Conservation (phyloP, 768 basidiomycete genomes). For the Exidia glandulosa region DNA sequence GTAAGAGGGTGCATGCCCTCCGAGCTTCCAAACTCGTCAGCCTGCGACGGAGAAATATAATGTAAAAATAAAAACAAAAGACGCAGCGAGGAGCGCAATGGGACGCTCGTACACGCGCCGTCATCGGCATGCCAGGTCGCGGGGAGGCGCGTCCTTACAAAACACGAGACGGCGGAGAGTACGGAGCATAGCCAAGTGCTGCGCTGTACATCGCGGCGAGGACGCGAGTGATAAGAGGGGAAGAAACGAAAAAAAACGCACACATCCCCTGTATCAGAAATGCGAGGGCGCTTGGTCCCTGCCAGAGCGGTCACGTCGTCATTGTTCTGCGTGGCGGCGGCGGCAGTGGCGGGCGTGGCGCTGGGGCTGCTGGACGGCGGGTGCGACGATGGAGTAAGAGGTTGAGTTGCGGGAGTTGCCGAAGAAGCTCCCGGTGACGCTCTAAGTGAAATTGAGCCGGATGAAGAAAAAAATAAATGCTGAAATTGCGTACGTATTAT, state of each 20-base stretch:
- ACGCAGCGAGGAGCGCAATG: no score
- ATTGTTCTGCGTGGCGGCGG: neutral
- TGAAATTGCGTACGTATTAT: neutral
- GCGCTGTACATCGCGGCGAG: no score
- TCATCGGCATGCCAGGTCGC: no score
- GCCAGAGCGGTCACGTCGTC: neutral
- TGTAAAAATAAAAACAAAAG: no score
- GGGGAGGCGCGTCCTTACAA: no score
- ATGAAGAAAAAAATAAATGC: neutral
- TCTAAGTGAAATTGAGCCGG: neutral
- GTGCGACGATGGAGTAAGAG: neutral
- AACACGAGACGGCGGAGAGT: no score
- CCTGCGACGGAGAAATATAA: neutral
- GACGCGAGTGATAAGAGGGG: no score
- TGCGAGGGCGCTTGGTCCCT: neutral
- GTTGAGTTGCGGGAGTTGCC: neutral
- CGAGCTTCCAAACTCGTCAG: no score
- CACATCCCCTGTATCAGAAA: neutral
- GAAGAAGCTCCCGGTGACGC: neutral
- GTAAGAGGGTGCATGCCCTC: neutral
- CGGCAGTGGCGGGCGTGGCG: neutral
- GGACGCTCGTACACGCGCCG: no score
- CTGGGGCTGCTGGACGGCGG: neutral
- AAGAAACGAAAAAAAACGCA: neutral
- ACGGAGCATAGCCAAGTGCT: no score